phyloP scores from a whole-genome alignment of 2,329 filamentous ascomycete species.

The Nemania serpens region DNA sequence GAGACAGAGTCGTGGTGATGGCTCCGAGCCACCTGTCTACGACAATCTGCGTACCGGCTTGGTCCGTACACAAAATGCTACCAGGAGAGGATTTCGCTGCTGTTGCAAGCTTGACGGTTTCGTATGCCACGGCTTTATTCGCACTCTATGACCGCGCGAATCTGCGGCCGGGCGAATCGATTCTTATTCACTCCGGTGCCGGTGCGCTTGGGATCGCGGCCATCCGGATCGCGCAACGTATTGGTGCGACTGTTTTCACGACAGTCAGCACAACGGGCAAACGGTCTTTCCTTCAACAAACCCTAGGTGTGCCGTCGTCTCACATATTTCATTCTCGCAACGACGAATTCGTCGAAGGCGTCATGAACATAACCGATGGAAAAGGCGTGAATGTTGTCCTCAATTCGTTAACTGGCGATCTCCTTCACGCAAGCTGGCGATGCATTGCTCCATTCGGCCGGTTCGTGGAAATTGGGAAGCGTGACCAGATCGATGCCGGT shows the following conservation, averaged over 20 bases:
- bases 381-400: conserved; percentile 16
- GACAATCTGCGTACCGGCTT: neutral
- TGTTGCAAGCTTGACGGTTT: neutral
- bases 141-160: neutral
- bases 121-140: conserved; percentile 10
- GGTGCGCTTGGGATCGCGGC: conserved; percentile 41
- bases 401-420: conserved; percentile 12
- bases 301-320: neutral
- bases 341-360: neutral
- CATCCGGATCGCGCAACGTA: conserved; percentile 26
- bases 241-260: neutral
- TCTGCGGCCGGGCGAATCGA: neutral
- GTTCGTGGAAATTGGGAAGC: conserved; percentile 47
- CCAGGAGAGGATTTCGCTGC: neutral
- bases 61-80: conserved; percentile 2
- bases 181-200: conserved; percentile 26
- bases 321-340: neutral
- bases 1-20: neutral
- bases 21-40: conserved; percentile 4
- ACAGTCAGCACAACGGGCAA: neutral
- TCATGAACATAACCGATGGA: neutral
- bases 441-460: conserved; percentile 44
- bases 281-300: neutral
- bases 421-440: conserved; percentile 35
- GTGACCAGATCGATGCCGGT: conserved; percentile 42